Evolutionary conservation across 768 basidiomycete genomes (phyloP), one percentile per base, ranked within the genome.

Genomic region (Saitozyma sp.): DNA sequence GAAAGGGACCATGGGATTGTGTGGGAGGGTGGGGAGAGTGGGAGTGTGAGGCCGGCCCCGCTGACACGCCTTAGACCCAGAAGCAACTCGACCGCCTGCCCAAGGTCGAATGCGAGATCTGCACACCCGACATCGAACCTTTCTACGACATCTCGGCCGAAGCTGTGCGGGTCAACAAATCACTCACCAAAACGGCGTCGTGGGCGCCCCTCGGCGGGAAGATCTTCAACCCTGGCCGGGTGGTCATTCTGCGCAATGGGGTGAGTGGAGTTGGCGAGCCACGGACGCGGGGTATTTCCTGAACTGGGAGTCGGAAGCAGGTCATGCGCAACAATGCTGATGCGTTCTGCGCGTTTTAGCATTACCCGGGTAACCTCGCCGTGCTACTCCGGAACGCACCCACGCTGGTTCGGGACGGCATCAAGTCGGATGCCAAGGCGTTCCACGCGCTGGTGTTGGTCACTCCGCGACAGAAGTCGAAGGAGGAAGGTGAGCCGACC

Each of bases 221-320:
- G 80, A 79, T 85, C 6, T 79, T 98, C 51, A 78, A 82, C 14
- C 73, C 86, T 0, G 95, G 95, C 3, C 84, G 96, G 58, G 86
- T 97, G 17, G 86, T 98, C 2, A 78, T 98, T 42, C 81, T 99
- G 42, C 86, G 87, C 53, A 88, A 97, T 74, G 84, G 85, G 45
- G 95, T 96, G 79, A 71, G 87, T 76, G 1, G 5, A 11, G 13
- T 46, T 6, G 13, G 45, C 6, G 45, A 2, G 13, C 45, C 45
- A 3, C 45, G 2, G 13, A 46, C 45, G 9, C 17, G 45, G 17
- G 13, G n/a, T n/a, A n/a, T n/a, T n/a, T n/a, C n/a, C n/a, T n/a
- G n/a, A n/a, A n/a, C n/a, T n/a, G n/a, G n/a, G n/a, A n/a, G n/a
- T n/a, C n/a, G n/a, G n/a, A n/a, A n/a, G n/a, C n/a, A n/a, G n/a